Conservation (phyloP, 306 rosid species). For the Carpinus viminea region DNA sequence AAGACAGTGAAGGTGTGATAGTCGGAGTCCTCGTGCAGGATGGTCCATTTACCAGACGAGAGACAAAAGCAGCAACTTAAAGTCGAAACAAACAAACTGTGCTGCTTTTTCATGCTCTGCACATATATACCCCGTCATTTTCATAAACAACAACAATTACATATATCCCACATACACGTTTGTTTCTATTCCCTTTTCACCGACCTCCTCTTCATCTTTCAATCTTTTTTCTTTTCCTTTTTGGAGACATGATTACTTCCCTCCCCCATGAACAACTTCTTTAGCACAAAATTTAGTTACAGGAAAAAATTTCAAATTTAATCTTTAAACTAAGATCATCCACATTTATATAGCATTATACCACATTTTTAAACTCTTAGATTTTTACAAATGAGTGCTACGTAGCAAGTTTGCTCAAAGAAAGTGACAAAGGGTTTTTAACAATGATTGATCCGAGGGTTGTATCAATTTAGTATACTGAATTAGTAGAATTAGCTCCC, state of each 20-base stretch:
- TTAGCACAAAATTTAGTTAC: too few species aligned
- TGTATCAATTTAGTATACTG: too few species aligned
- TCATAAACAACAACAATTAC: not conserved
- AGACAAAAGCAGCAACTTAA: slow-evolving; percentile 26
- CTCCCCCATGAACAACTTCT: not conserved
- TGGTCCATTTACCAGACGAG: slow-evolving; percentile 20
- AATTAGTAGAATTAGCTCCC: too few species aligned
- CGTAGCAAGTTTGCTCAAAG: too few species aligned
- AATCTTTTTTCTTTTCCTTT: not conserved
- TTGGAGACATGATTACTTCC: not conserved
- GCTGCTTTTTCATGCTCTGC: not conserved
- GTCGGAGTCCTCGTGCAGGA: slow-evolving; percentile 12
- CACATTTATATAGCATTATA: too few species aligned
- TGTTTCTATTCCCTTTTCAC: not conserved
- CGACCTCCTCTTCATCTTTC: not conserved
- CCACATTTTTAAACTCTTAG: too few species aligned
- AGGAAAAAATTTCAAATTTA: too few species aligned
- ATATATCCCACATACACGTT: too few species aligned
- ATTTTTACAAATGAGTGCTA: too few species aligned
- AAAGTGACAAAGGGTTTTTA: too few species aligned
- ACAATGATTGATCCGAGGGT: too few species aligned
- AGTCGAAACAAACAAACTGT: slow-evolving; percentile 15
- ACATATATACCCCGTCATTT: slow-evolving; percentile 21
- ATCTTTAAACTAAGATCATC: too few species aligned
- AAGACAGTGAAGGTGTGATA: not conserved